Conservation (phyloP, 148 eudicot genomes). For the Diospyros lotus region DNA sequence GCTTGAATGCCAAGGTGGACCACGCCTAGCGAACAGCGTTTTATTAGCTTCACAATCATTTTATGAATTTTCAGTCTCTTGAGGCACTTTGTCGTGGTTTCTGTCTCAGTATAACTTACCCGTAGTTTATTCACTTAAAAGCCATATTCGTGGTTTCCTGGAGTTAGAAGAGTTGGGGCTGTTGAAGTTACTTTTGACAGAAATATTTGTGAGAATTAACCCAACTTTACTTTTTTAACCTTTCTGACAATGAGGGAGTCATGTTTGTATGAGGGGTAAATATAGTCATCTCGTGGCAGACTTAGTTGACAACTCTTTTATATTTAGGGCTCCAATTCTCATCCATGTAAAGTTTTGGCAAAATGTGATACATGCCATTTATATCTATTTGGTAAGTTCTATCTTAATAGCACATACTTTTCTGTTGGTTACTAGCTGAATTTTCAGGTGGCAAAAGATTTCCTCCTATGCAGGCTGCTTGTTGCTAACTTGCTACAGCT, state of each 20-base stretch:
- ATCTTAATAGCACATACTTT: no score
- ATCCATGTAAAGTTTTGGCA: no score
- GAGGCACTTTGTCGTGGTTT: constrained; percentile 13
- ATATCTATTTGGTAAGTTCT: no score
- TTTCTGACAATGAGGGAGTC: neutral
- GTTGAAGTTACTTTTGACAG: constrained; percentile 19
- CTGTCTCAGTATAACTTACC: constrained; percentile 15
- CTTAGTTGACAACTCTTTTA: neutral
- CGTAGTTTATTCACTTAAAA: constrained; percentile 27
- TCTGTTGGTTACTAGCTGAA: no score
- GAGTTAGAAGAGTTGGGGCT: constrained; percentile 9
- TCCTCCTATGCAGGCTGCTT: no score
- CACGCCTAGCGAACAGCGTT: constrained; percentile 9
- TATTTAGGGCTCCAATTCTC: no score
- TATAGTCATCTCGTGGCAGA: neutral
- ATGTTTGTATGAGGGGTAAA: no score
- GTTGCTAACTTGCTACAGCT: no score
- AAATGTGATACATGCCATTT: no score
- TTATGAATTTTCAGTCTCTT: neutral
- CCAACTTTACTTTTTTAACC: neutral
- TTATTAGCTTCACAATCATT: constrained; percentile 5
- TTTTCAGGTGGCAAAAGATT: no score
- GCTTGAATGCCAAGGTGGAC: constrained; percentile 24
- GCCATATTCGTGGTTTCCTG: constrained; percentile 15
- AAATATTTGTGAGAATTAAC: constrained; percentile 21